These are phyloP conservation scores for Curvularia hawaiiensis DNA, from an alignment of 2,329 filamentous ascomycete species.

Conservation along the genomic window DNA sequence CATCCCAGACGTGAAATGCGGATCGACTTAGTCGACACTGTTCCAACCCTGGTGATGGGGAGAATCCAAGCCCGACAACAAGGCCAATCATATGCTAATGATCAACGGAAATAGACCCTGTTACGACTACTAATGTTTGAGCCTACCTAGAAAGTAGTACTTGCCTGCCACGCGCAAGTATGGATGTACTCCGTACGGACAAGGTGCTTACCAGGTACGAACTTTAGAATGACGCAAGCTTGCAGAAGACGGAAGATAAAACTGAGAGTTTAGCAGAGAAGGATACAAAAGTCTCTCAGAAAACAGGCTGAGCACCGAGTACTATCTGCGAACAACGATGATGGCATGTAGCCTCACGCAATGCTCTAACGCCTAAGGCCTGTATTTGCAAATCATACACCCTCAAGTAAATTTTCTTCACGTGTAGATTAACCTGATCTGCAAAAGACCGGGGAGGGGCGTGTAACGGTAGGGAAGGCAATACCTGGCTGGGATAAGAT, in stretches of 20 bases:
- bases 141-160: not conserved
- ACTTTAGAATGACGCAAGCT: not conserved
- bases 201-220: not conserved
- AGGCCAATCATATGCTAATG: not conserved
- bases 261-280: not conserved
- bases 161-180: not conserved
- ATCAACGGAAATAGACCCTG: not conserved
- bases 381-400: not conserved
- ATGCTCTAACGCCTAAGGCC: not conserved
- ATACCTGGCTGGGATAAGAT: not conserved
- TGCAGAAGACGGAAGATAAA: not conserved
- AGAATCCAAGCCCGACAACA: not conserved
- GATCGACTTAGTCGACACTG: not conserved
- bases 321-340: not conserved
- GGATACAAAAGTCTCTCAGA: not conserved
- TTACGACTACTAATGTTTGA: not conserved
- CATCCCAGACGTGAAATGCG: not conserved
- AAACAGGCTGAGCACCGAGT: not conserved
- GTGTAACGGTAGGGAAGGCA: not conserved
- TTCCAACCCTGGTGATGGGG: not conserved
- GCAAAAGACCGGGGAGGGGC: not conserved
- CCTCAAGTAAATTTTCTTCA: not conserved
- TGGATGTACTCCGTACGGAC: no score
- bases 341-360: not conserved
- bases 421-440: not conserved